Evolutionary conservation across 2,329 filamentous ascomycete genomes (phyloP), one percentile per base, ranked within the genome.

Genomic region (Leptodontidium sp.): DNA sequence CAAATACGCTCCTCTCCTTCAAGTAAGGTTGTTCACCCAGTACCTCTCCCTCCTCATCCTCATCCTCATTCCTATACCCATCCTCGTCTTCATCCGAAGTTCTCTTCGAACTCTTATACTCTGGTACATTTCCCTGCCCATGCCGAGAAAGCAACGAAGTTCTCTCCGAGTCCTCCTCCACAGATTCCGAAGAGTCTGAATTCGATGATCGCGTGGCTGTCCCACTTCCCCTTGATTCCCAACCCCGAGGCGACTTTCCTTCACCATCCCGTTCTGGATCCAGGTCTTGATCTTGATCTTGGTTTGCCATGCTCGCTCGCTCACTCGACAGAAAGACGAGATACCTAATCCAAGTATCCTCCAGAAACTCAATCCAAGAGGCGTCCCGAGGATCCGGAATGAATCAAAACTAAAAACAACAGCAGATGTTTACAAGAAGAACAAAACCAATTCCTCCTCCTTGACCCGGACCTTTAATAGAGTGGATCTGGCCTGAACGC

Each of bases 51-150:
- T 55, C 52, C n/a, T 40, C 53, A 4, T 38, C 53, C 12, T 43
- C 53, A 58, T 64, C 50, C 2, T 64, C 62, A 26, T 57, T 50
- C n/a, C 43, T 11, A 55, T 52, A 21, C 24, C 50, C 35, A n/a
- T 24, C 21, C 26, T 57, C 52, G 50, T 67, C 69, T 26, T 63
- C 17, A 8, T 57, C 64, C 8, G 61, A 38, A 35, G 26, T 38
- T 3, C 21, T n/a, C 47, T 61, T 43, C 21, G 43, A 64, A 14
- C 69, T 55, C 26, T 68, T 71, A 47, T 69, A 71, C 57, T 68
- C 59, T 29, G 50, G 62, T n/a, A 45, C 49, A n/a, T 63, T 52
- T 24, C 50, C 59, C 32, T 43, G 45, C 1, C 15, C 2, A 49
- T 24, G 24, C n/a, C n/a, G 17, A 3, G 47, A 21, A 8, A 67